These are phyloP conservation scores for Kickxella alabastrina DNA, from an alignment of 192 early-diverging fungal species.

Conservation along the genomic window DNA sequence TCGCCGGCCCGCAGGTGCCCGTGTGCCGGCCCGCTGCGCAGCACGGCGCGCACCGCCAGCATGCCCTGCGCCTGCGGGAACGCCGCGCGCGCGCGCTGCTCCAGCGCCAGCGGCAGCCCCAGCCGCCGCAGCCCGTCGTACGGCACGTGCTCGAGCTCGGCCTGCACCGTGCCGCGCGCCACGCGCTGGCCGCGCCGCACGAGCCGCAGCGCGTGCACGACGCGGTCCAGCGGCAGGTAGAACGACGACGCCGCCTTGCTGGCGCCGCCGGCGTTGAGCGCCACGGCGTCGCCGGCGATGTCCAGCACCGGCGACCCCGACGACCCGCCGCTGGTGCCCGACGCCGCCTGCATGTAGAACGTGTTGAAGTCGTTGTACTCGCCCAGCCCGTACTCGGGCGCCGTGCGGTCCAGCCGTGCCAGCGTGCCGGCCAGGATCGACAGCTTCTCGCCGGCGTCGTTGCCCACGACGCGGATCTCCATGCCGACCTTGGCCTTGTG, in stretches of 20 bases:
- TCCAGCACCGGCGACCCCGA: constrained; percentile 79
- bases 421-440: constrained; percentile 73
- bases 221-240: constrained; percentile 72
- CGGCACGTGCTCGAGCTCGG: constrained; percentile 67
- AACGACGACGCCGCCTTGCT: constrained; percentile 65
- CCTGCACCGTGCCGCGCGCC: constrained; percentile 73
- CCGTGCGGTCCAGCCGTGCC: constrained; percentile 68
- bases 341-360: constrained; percentile 76
- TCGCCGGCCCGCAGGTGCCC: constrained; percentile 64
- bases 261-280: constrained; percentile 66
- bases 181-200: constrained; percentile 56
- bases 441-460: constrained; percentile 78
- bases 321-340: constrained; percentile 73
- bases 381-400: constrained; percentile 69
- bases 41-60: constrained; percentile 59
- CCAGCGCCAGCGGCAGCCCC: constrained; percentile 62
- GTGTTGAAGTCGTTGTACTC: constrained; percentile 83
- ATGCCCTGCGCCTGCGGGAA: constrained; percentile 71
- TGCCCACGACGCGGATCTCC: constrained; percentile 76
- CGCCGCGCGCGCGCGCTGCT: constrained; percentile 58
- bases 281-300: constrained; percentile 75
- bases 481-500: constrained; percentile 70
- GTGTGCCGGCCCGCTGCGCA: constrained; percentile 70
- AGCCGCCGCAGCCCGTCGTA: constrained; percentile 74
- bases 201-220: constrained; percentile 60